Evolutionary conservation across 129 eudicot genomes (phyloP), one percentile per base, ranked within the genome.

Genomic region (Escallonia herrerae): DNA sequence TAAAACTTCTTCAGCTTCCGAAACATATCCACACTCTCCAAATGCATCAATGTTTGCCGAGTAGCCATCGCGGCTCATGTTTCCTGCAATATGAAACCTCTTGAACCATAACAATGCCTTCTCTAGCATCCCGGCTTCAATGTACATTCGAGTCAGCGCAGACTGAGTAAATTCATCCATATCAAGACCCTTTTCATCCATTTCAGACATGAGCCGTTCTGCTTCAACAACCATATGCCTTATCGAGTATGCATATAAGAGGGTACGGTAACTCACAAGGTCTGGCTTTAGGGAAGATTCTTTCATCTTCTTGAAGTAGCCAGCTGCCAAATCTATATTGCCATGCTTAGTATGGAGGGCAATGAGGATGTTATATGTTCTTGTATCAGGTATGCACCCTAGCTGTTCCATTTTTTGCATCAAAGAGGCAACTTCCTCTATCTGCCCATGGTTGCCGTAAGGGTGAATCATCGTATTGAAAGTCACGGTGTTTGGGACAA

Each of bases 401-500:
- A 78, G 77, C 59, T 73, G 72, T 56, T 88, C 89, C 98, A 93
- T 93, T 71, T 63, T 87, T 58, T 58, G 76, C 82, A 91, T 78
- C 66, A 93, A 58, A 0, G 76, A 79, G 55, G 67, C 77, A 60
- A 86, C 89, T 74, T 93, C 76, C 11, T 76, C 89, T 60, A 93
- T 64, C 76, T 62, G 81, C 53, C 91, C 95, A 64, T 83, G 81
- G 59, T 81, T 88, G 33, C 96, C 95, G 5, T 78, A 86, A 80
- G 83, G 79, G 69, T 93, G 98, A 69, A 93, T 88, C 95, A 93
- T 83, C 7, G 98, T 79, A 81, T 88, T 93, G 66, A 87, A 87
- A 57, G 98, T 93, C 66, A 93, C 86, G 0, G 89, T 86, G 14
- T 80, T 90, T 3, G 91, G 98, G 40, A 77, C 60, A 68, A 79